phyloP scores from a whole-genome alignment of 2,329 filamentous ascomycete species.

The Paradendryphiella salina region DNA sequence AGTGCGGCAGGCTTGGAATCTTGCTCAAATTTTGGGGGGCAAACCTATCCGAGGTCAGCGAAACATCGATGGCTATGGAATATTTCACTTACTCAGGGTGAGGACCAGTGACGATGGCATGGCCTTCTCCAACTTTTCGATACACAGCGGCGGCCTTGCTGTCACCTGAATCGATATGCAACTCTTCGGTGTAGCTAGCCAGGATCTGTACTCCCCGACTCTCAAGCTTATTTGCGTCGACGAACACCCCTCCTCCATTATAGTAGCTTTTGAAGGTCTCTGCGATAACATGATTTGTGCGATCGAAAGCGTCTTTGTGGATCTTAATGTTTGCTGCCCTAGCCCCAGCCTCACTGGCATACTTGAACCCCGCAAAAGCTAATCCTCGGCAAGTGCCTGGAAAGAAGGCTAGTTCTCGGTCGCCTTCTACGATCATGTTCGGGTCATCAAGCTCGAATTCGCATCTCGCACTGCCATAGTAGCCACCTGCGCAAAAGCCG shows the following conservation, averaged over 20 bases:
- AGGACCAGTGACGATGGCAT: slow-evolving; percentile 78
- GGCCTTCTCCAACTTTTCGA: slow-evolving; percentile 79
- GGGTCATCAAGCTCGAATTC: slow-evolving; percentile 90
- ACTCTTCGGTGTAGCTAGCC: slow-evolving; percentile 73
- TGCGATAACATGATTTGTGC: slow-evolving; percentile 55
- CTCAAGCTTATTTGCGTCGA: slow-evolving; percentile 68
- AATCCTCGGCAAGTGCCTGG: slow-evolving; percentile 83
- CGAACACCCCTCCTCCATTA: slow-evolving; percentile 93
- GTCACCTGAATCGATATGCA: slow-evolving; percentile 75
- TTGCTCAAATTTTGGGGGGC: slow-evolving; percentile 74
- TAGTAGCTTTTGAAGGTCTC: slow-evolving; percentile 77
- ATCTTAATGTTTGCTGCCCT: slow-evolving; percentile 70
- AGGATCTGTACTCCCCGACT: slow-evolving; percentile 75
- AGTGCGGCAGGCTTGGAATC: slow-evolving; percentile 68
- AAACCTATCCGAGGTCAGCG: slow-evolving; percentile 62
- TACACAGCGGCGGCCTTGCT: slow-evolving; percentile 79
- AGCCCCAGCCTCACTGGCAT: slow-evolving; percentile 84
- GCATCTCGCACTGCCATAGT: slow-evolving; percentile 79
- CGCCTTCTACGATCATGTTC: slow-evolving; percentile 80
- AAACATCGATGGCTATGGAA: not conserved
- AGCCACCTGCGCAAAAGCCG: slow-evolving; percentile 91
- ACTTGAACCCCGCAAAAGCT: slow-evolving; percentile 87
- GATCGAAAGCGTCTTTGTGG: slow-evolving; percentile 60
- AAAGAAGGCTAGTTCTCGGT: slow-evolving; percentile 84
- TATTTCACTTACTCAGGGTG: slow-evolving; percentile 79